phyloP scores from a whole-genome alignment of 2,329 filamentous ascomycete species.

The Sporothrix globosa region DNA sequence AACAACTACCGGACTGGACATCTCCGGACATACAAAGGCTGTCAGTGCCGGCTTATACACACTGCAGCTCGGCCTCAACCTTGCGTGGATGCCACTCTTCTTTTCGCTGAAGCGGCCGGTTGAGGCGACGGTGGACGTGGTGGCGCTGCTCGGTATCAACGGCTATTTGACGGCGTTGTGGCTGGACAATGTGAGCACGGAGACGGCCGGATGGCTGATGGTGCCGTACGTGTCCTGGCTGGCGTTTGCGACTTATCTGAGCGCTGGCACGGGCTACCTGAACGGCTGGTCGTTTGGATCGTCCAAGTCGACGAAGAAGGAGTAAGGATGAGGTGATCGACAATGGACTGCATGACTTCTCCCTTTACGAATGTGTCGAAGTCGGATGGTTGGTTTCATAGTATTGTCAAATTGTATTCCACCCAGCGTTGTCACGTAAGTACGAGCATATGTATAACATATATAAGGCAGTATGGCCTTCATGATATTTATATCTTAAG shows the following conservation, averaged over 20 bases:
- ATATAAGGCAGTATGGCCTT: neutral
- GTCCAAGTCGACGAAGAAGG: constrained; percentile 37
- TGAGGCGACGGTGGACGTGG: constrained; percentile 74
- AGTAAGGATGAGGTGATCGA: neutral
- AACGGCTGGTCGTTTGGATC: constrained; percentile 66
- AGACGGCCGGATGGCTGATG: constrained; percentile 70
- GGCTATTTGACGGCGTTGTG: constrained; percentile 76
- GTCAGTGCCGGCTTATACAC: constrained; percentile 80
- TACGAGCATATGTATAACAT: neutral
- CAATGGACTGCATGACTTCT: neutral
- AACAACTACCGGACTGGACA: constrained; percentile 62
- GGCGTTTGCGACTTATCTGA: constrained; percentile 84
- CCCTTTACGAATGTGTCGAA: neutral
- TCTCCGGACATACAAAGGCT: constrained; percentile 61
- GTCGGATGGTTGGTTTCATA: neutral
- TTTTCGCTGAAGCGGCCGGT: constrained; percentile 75
- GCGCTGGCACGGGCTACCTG: constrained; percentile 67
- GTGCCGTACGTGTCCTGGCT: constrained; percentile 86
- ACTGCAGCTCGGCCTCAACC: constrained; percentile 80
- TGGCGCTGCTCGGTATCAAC: constrained; percentile 71
- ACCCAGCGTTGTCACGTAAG: neutral
- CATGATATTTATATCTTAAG: neutral
- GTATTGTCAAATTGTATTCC: too few species aligned
- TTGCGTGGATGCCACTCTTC: constrained; percentile 92
- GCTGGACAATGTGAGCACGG: constrained; percentile 40